Percentiles rank a stretch among this genome's conserved stretches.
These are phyloP conservation scores for Hypomontagnella monticulosa DNA, from an alignment of 495 filamentous ascomycete species.

Conservation along the genomic window DNA sequence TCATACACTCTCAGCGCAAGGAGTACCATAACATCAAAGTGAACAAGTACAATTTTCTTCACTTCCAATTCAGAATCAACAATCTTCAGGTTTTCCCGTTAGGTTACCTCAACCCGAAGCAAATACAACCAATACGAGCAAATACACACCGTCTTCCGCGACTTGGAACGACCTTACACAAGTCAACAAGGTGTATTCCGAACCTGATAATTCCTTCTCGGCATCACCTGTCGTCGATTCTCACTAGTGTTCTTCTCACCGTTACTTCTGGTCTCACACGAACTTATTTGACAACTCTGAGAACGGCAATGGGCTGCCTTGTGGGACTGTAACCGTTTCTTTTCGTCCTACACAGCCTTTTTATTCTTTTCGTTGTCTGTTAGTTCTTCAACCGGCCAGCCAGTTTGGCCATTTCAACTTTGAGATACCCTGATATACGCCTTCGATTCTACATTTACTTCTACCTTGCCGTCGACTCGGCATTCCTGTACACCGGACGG, in stretches of 20 bases:
- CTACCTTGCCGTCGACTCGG: constrained; percentile 13
- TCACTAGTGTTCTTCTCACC: constrained; percentile 2
- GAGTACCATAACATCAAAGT: constrained; percentile 3
- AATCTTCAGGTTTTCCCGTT: background rate
- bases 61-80: background rate
- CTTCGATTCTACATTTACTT: constrained; percentile 17
- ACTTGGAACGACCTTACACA: constrained; percentile 33
- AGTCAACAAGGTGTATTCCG: constrained; percentile 22
- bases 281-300: constrained; percentile 15
- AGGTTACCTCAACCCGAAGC: constrained; percentile 6
- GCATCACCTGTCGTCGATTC: constrained; percentile 1
- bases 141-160: constrained; percentile 25
- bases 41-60: background rate
- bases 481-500: constrained; percentile 1
- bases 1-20: constrained; percentile 11
- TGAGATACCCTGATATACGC: constrained; percentile 34
- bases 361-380: constrained; percentile 27
- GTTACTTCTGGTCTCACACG: constrained; percentile 5
- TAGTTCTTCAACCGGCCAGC: constrained; percentile 29
- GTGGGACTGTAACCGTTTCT: constrained; percentile 34
- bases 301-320: constrained; percentile 24
- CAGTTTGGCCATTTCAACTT: constrained; percentile 34
- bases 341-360: constrained; percentile 21
- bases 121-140: background rate
- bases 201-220: constrained; percentile 10